Evolutionary conservation across 371 early-diverging fungal genomes (phyloP), one percentile per base, ranked within the genome.

Genomic region (Dipsacomyces acuminosporus): DNA sequence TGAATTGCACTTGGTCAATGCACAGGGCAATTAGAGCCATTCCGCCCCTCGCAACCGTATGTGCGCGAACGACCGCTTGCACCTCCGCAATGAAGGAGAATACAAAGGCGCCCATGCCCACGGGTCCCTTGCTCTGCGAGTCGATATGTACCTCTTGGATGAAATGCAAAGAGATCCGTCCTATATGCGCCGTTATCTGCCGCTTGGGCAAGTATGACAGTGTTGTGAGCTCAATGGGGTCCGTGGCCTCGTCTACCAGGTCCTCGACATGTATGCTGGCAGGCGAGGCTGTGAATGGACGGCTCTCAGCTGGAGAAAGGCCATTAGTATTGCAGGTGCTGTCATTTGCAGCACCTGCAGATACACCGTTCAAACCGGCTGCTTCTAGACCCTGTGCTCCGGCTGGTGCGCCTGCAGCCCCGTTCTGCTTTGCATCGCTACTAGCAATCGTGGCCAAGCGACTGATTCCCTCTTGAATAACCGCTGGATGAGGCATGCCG

Each of bases 121-220:
- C 59, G 8, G 76, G 71, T 2, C 71, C 76, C 22, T 71, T 76
- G 41, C 46, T 69, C 26, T 41, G 55, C 18, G 45, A 26, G 45
- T 50, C 51, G 42, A 82, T 72, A 26, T 76, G 76, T 2, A 79
- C 71, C 54, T 89, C 89, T 43, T 87, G 85, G 34, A 89, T 81
- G 61, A 89, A 89, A 53, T 89, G 89, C 19, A 88, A 72, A 0
- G 83, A 82, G 0, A 89, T 53, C 13, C 82, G 77, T 22, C 89
- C 89, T 23, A 87, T 62, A 42, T 80, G 74, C 15, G 74, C 72
- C 6, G 67, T 71, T 20, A 80, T 71, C 2, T 51, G 54, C 14
- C 73, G 53, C 22, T 74, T 66, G 3, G 86, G 89, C 36, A 89
- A 56, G 48, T 70, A 76, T 22, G 81, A 75, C 4, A 84, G 64